Evolutionary conservation across 345 rosid genomes (phyloP), one percentile per base, ranked within the genome.

Genomic region (Sisymbrium irio): DNA sequence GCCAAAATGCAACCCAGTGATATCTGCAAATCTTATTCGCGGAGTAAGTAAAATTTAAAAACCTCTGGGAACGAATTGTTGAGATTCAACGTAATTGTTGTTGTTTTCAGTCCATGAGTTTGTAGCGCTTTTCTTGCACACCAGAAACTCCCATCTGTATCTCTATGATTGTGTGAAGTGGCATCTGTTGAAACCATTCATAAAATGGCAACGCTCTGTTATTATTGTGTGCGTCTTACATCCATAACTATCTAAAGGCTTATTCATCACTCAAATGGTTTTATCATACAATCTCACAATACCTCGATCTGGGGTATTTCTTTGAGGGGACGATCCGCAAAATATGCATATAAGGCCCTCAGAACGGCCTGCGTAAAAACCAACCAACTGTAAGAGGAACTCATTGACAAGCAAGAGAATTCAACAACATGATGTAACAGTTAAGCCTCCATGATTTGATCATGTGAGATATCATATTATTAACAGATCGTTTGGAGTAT

Each of bases 121-220:
- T 92, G 82, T 96, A 92, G 68, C 98, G 81, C 82, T 96, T 96
- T 88, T 96, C 99, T 75, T 96, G 98, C 62, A 96, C 97, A 3
- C 99, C 99, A 0, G 99, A 82, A 51, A 96, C 99, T 69, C 99
- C 99, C 99, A 96, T 96, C 67, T 92, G 98, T 82, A 96, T 96
- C 88, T 96, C 99, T 75, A 96, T 96, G 74, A 96, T 92, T 0
- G 99, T 92, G 78, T 96, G 99, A 50, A 92, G 97, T 4, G 99
- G 99, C 82, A 88, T 81, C 99, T 96, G 90, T 82, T 37, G 11
- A 49, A 25, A 44, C 49, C 67, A 77, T 56, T 49, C 47, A 70
- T 18, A 71, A 4, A 4, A 19, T 6, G 2, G 7, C 10, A 74
- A 20, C 22, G 44, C 13, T 9, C 13, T 9, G 56, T 63, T 44